Evolutionary conservation across 352 stramenopile genomes (phyloP).

Genomic region (Globisporangium nunn): DNA sequence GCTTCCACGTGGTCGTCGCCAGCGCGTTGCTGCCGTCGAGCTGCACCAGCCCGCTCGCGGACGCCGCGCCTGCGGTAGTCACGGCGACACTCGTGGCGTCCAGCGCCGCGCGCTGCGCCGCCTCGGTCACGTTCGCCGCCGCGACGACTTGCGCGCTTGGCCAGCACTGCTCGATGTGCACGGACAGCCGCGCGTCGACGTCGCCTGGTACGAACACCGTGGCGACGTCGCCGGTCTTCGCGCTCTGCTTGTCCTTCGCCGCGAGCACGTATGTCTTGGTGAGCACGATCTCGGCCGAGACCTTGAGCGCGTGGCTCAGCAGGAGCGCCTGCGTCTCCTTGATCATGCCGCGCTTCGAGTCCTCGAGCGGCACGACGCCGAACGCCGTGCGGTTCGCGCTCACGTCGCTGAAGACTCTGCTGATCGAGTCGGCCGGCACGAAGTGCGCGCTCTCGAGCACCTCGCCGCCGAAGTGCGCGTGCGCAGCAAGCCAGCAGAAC

Average conservation of each 20-base stretch:
- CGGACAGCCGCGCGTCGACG: constrained; percentile 41
- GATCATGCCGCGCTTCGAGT: constrained; percentile 77
- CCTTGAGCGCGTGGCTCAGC: constrained; percentile 64
- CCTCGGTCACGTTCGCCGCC: constrained; percentile 55
- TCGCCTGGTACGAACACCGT: constrained; percentile 55
- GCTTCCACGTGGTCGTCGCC: constrained; percentile 36
- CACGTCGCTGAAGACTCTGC: constrained; percentile 74
- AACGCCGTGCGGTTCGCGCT: constrained; percentile 76
- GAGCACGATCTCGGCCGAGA: constrained; percentile 69
- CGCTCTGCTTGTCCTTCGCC: constrained; percentile 31
- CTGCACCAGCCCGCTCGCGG: constrained; percentile 30
- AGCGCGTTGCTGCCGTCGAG: constrained; percentile 46
- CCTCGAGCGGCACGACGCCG: constrained; percentile 82
- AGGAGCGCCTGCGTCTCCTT: constrained; percentile 82
- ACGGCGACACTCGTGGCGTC: constrained; percentile 43
- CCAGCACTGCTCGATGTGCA: constrained; percentile 67
- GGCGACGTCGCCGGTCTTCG: constrained; percentile 42
- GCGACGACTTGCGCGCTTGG: constrained; percentile 60
- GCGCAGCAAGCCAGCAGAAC: constrained; percentile 68
- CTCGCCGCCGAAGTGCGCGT: constrained; percentile 60
- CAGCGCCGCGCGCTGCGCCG: constrained; percentile 30
- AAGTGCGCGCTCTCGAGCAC: constrained; percentile 40
- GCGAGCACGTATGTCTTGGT: constrained; percentile 69
- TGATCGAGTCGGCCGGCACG: constrained; percentile 48
- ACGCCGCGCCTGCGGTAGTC: constrained; percentile 40